Base-by-base conservation (phyloP, 805 yeast species). In the Diddensiella transvaalensis region DNA sequence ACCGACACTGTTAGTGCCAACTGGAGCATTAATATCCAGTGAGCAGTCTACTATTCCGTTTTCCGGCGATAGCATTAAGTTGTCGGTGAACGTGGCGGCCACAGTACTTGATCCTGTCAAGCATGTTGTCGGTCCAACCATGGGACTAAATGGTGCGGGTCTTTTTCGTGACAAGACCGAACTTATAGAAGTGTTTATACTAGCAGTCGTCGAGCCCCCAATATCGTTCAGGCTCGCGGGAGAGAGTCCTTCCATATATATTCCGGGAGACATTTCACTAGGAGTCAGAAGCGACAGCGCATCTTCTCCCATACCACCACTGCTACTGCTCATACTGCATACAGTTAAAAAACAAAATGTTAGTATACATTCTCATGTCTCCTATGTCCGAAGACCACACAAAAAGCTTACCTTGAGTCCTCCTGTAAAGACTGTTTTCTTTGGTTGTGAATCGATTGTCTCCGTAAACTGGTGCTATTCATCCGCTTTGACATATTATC, bases 401-500 rank as follows among this genome's bases (percentile, higher is more conserved):
- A 43, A 38, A 39, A 40, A 49, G 36, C 52, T 39, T 29, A 29
- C 47, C 18, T 44, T 35, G 33, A 38, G 42, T 3, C 21, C 21
- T 21, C 15, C 13, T 26, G 32, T 26, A 8, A 13, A 26, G 32
- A 26, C 32, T 26, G 8, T 26, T 26, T 26, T 13, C 32, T 8
- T 26, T 26, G 32, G 13, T 26, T 26, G 13, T 26, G 32, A 13
- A 35, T 30, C 45, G 24, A 35, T 35, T 35, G 38, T 17, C 21
- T 35, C 8, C 38, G 45, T 33, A 22, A 33, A 35, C 15, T 13
- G 17, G 21, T 8, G 17, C 21, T 17, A 18, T 35, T 13, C 52
- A 50, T 48, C 32, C 60, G 50, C 46, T 49, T 43, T 18, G 44
- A 15, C 24, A 55, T 42, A 41, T 57, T 57, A 40, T 55, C 52